These are phyloP conservation scores for Taiozyma sp. DNA, from an alignment of 1,139 yeast species.

Conservation along the genomic window DNA sequence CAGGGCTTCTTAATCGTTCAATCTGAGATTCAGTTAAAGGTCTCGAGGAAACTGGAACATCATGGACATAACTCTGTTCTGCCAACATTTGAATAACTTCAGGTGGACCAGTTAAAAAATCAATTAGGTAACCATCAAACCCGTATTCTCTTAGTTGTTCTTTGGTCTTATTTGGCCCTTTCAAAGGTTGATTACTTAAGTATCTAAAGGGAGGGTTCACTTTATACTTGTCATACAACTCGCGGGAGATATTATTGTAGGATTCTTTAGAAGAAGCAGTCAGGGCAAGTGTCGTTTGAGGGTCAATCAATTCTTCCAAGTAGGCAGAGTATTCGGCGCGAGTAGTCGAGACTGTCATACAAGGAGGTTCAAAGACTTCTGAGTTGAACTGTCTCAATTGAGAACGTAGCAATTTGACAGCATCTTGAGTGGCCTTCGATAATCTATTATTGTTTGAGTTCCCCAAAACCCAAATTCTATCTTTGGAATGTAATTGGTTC, in stretches of 20 bases:
- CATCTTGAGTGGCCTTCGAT: constrained; percentile 30
- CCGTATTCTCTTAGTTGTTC: constrained; percentile 45
- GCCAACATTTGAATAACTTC: constrained; percentile 74
- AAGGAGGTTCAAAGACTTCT: constrained; percentile 67
- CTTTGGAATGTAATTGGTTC: constrained; percentile 40
- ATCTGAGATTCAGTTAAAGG: constrained; percentile 29
- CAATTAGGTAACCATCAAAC: constrained; percentile 75
- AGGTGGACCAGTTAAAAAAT: constrained; percentile 67
- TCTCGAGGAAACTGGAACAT: constrained; percentile 54
- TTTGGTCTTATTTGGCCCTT: constrained; percentile 25
- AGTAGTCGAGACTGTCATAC: constrained; percentile 54
- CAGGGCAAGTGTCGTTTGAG: constrained; percentile 50
- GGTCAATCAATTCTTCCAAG: constrained; percentile 54
- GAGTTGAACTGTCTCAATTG: constrained; percentile 32
- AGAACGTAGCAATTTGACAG: constrained; percentile 34
- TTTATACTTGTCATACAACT: constrained; percentile 31
- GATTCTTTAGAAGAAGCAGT: constrained; percentile 40
- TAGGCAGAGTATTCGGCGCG: constrained; percentile 45
- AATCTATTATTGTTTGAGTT: constrained; percentile 15
- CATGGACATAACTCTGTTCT: constrained; percentile 49
- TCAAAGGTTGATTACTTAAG: constrained; percentile 24
- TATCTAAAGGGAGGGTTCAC: constrained; percentile 44
- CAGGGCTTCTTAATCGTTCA: constrained; percentile 32
- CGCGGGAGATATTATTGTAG: constrained; percentile 37
- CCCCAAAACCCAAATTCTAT: constrained; percentile 42